Evolutionary conservation across 495 filamentous ascomycete species (phyloP).

Genomic region (Podospora anserina): DNA sequence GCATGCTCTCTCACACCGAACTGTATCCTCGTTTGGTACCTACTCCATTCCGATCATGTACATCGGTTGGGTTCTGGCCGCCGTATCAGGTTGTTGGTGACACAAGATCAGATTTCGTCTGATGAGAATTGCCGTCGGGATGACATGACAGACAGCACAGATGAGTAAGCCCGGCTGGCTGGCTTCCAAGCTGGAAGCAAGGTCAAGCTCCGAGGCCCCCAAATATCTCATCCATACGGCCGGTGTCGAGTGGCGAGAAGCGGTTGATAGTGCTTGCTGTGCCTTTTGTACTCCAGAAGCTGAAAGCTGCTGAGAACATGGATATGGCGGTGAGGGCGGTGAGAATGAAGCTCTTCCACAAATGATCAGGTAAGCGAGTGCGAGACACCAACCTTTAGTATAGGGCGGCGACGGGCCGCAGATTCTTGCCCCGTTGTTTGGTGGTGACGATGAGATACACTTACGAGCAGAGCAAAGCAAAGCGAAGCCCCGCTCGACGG

Average conservation of each 20-base stretch:
- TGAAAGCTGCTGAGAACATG: background rate
- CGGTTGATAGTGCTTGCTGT: background rate
- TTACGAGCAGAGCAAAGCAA: background rate
- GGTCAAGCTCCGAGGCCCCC: too few species aligned
- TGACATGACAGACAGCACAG: background rate
- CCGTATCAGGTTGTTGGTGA: background rate
- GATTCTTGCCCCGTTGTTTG: background rate
- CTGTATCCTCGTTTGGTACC: background rate
- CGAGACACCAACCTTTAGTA: background rate
- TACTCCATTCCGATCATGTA: background rate
- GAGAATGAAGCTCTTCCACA: background rate
- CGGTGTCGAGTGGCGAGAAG: background rate
- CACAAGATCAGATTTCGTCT: slow-evolving; percentile 3
- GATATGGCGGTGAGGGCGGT: slow-evolving; percentile 9
- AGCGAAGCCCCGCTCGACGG: too few species aligned
- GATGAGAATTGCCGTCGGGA: slow-evolving; percentile 10
- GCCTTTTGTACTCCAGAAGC: slow-evolving; percentile 9
- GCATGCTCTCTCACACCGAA: background rate
- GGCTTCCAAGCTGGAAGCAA: background rate
- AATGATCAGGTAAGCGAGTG: background rate
- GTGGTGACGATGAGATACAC: too few species aligned
- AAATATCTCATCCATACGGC: background rate
- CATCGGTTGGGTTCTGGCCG: background rate
- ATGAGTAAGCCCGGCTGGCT: slow-evolving; percentile 3
- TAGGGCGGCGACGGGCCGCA: background rate